A percentile compares a stretch with the other conserved stretches of the same genome.
These are phyloP conservation scores for Botrytis porri DNA, from an alignment of 2,329 filamentous ascomycete species.

Conservation along the genomic window DNA sequence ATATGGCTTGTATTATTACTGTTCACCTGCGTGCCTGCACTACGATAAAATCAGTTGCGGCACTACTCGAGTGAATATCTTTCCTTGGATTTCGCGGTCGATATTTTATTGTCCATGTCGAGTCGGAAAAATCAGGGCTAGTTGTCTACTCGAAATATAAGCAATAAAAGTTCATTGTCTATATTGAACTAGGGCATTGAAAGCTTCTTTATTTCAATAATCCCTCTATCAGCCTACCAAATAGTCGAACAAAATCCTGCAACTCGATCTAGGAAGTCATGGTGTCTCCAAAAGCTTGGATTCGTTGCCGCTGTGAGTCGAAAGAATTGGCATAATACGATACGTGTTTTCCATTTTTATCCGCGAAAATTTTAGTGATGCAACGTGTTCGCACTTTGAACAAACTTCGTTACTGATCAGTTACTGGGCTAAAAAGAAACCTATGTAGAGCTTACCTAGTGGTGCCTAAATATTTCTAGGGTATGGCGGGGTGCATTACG, in stretches of 20 bases:
- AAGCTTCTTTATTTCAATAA: not conserved
- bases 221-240: not conserved
- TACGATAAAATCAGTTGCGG: not conserved
- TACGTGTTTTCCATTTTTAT: not conserved
- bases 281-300: not conserved
- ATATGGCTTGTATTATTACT: not conserved
- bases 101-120: not conserved
- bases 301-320: not conserved
- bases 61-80: not conserved
- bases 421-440: not conserved
- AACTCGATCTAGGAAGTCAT: too few species aligned
- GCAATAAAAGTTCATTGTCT: not conserved
- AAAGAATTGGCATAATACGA: not conserved
- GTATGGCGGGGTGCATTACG: not conserved
- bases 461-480: not conserved
- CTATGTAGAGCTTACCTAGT: not conserved
- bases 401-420: not conserved
- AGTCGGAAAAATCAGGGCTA: not conserved
- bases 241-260: not conserved
- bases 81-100: not conserved
- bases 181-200: not conserved
- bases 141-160: not conserved
- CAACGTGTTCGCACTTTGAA: not conserved
- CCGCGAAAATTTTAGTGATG: not conserved
- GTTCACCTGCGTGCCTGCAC: not conserved